These are phyloP conservation scores for Hygrocybe punicea DNA, from an alignment of 768 basidiomycete genomes.

Conservation along the genomic window DNA sequence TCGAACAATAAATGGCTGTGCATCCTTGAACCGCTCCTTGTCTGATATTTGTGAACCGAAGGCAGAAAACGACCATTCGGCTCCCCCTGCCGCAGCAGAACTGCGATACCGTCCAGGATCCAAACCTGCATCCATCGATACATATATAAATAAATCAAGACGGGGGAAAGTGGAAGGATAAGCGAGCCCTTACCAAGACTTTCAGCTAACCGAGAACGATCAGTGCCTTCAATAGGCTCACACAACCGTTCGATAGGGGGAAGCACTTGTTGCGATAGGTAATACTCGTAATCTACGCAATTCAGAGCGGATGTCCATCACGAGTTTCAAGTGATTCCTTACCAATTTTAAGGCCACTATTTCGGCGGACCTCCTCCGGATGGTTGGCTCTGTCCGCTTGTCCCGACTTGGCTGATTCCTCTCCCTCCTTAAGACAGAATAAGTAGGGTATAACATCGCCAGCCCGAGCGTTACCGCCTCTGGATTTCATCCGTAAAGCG, in stretches of 20 bases:
- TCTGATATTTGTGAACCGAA: constrained; percentile 91
- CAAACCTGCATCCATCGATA: constrained; percentile 40
- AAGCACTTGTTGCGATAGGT: constrained; percentile 85
- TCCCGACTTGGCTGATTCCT: constrained; percentile 63
- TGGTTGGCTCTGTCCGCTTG: constrained; percentile 91
- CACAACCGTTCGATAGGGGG: constrained; percentile 95
- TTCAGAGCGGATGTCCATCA: constrained; percentile 6
- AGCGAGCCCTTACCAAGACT: constrained; percentile 77
- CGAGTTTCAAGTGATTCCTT: constrained; percentile 22
- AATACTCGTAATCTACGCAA: constrained; percentile 79
- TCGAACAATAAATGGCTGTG: constrained; percentile 64
- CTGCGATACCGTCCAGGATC: constrained; percentile 57
- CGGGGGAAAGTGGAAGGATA: constrained; percentile 1
- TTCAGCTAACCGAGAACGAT: constrained; percentile 87
- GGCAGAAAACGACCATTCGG: constrained; percentile 68
- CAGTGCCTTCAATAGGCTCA: constrained; percentile 94
- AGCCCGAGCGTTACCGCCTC: constrained; percentile 70
- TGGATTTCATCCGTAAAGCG: constrained; percentile 83
- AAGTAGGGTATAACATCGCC: constrained; percentile 97
- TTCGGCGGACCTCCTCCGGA: constrained; percentile 84
- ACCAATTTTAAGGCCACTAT: constrained; percentile 73
- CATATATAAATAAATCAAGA: not conserved
- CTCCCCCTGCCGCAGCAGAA: constrained; percentile 38
- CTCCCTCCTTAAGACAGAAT: constrained; percentile 79
- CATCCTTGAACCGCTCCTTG: constrained; percentile 78